Evolutionary conservation across 1,284 basidiomycete species (phyloP), one percentile per base, ranked within the genome.

Genomic region (Phlebopus sp.): DNA sequence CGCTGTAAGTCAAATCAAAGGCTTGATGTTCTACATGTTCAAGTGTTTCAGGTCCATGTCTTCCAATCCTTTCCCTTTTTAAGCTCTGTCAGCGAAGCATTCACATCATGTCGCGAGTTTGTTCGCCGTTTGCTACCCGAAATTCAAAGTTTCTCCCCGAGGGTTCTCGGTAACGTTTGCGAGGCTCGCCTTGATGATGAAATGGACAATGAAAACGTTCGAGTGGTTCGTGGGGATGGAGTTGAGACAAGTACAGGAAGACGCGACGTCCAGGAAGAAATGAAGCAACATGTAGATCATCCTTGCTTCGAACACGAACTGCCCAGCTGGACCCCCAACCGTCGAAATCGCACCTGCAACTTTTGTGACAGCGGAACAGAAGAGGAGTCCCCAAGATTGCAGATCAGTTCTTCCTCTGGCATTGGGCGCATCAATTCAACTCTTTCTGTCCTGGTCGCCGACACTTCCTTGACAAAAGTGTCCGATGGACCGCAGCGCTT

Each of bases 1-100:
- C 67, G 89, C 86, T 48, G 90, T 93, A 71, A 64, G 90, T 81
- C 63, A 38, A 18, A 31, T 13, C 23, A 15, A 38, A 27, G 14
- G 2, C 46, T 18, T 30, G 4, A 15, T 40, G 15, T 49, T 46
- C 37, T 36, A 52, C 21, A 49, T 44, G 29, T 49, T 29, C 27
- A 29, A 9, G 40, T 52, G 17, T 43, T 21, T 36, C 15, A 90
- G 85, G 82, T 95, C 2, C 93, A 96, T 59, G 90, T 96, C 18
- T 97, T 97, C 64, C 93, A 96, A 62, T 78, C 84, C 21, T 90
- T 92, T 60, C 88, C 91, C 0, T 95, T 92, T 69, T 75, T 94
- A 17, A 78, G 84, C 10, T 79, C 84, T 11, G 76, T 86, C 7
- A 78, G 74, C 35, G 81, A 81, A 43, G 87, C 93, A 0, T 91